Percentiles rank a stretch among this genome's conserved stretches.
phyloP scores from a whole-genome alignment of 2,329 filamentous ascomycete species.

The Arthrocladium fulminans region DNA sequence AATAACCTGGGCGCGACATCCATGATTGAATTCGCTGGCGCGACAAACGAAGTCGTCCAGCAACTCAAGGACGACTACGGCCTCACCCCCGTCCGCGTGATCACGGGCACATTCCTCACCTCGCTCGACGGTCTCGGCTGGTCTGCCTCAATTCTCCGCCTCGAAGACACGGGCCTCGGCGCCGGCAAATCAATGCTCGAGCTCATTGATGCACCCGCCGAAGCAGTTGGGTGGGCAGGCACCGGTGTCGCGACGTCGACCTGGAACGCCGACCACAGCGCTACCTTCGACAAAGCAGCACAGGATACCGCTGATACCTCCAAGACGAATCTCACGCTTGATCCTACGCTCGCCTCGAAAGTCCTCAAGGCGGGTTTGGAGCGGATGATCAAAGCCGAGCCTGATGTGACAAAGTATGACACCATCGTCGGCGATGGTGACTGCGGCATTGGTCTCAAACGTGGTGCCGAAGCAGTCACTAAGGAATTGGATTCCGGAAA shows the following conservation, averaged over 20 bases:
- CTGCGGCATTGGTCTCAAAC: slow-evolving; percentile 76
- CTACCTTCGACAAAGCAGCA: slow-evolving; percentile 34
- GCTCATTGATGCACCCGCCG: slow-evolving; percentile 58
- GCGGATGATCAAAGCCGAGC: slow-evolving; percentile 53
- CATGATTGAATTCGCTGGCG: slow-evolving; percentile 57
- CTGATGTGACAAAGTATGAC: slow-evolving; percentile 58
- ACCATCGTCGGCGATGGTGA: slow-evolving; percentile 86
- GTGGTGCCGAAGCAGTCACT: slow-evolving; percentile 63
- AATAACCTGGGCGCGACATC: slow-evolving; percentile 64
- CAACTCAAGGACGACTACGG: slow-evolving; percentile 52
- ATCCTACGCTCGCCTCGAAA: slow-evolving; percentile 42
- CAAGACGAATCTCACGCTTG: slow-evolving; percentile 48
- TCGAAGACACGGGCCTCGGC: slow-evolving; percentile 51
- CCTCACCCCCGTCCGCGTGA: slow-evolving; percentile 53
- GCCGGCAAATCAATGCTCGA: slow-evolving; percentile 50
- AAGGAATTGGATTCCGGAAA: slow-evolving; percentile 33
- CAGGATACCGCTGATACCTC: slow-evolving; percentile 37
- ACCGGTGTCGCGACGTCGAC: slow-evolving; percentile 51
- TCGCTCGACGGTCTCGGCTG: slow-evolving; percentile 64
- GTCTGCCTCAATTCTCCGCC: slow-evolving; percentile 57
- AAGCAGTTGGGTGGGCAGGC: slow-evolving; percentile 56
- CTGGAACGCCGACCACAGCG: slow-evolving; percentile 45
- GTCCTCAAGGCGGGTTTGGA: slow-evolving; percentile 49
- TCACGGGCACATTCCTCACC: slow-evolving; percentile 62
- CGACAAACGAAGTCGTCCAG: slow-evolving; percentile 56